Evolutionary conservation across 306 rosid species (phyloP).

Genomic region (Fragaria vesca): DNA sequence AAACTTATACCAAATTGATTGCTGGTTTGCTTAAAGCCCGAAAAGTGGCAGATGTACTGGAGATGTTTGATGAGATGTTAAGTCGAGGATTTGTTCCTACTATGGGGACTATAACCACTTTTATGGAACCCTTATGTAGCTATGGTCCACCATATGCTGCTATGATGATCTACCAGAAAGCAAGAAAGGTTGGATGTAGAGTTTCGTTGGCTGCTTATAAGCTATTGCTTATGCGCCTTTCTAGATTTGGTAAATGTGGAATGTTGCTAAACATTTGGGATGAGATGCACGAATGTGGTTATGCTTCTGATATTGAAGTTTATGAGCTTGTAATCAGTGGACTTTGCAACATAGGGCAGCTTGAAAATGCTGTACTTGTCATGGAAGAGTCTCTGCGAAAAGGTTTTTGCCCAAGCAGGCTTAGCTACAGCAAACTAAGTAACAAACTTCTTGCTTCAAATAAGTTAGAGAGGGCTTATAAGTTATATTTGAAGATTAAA

Average conservation of each 20-base stretch:
- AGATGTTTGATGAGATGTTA: conserved; percentile 81
- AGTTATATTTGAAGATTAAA: conserved; percentile 64
- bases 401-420: conserved; percentile 82
- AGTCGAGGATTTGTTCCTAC: conserved; percentile 55
- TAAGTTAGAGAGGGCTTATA: conserved; percentile 64
- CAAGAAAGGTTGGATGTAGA: conserved; percentile 57
- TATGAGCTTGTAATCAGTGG: conserved; percentile 72
- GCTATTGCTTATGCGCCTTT: conserved; percentile 76
- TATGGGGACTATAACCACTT: conserved; percentile 58
- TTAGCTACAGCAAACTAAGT: conserved; percentile 65
- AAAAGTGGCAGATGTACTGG: conserved; percentile 79
- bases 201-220: conserved; percentile 69
- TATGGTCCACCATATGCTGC: conserved; percentile 95
- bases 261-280: conserved; percentile 70
- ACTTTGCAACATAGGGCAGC: conserved; percentile 77
- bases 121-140: conserved; percentile 63
- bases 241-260: conserved; percentile 83
- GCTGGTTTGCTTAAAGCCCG: conserved; percentile 52
- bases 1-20: conserved; percentile 60
- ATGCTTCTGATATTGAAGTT: conserved; percentile 41
- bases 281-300: conserved; percentile 58
- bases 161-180: conserved; percentile 65
- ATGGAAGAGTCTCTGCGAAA: conserved; percentile 79
- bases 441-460: conserved; percentile 58
- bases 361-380: conserved; percentile 83